A percentile compares a stretch with the other conserved stretches of the same genome.
phyloP scores from a whole-genome alignment of 768 basidiomycete genomes.

The Scleroderma bovista region DNA sequence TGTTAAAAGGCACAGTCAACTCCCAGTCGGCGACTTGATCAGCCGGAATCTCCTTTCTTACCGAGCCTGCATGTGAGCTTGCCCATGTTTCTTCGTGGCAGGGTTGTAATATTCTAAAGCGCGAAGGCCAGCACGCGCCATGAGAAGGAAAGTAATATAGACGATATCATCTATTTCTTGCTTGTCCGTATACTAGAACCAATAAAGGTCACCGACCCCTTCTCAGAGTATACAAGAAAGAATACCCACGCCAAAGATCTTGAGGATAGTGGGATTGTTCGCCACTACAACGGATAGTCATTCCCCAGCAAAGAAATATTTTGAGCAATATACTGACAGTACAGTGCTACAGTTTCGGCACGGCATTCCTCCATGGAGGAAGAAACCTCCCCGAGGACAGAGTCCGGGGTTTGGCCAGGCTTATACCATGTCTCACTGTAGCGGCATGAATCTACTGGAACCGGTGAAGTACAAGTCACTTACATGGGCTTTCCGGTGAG shows the following conservation, averaged over 20 bases:
- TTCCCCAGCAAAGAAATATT: background rate
- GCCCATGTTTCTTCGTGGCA: conserved; percentile 73
- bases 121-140: conserved; percentile 80
- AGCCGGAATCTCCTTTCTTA: conserved; percentile 25
- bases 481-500: conserved; percentile 74
- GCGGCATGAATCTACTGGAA: background rate
- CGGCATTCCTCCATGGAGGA: conserved; percentile 92
- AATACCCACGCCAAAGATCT: conserved; percentile 66
- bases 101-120: conserved; percentile 85
- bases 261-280: conserved; percentile 68
- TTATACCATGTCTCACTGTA: conserved; percentile 80
- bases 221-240: background rate
- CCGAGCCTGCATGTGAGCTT: conserved; percentile 91
- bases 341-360: conserved; percentile 84
- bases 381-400: conserved; percentile 81
- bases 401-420: conserved; percentile 76
- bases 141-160: conserved; percentile 74
- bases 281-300: conserved; percentile 42
- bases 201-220: background rate
- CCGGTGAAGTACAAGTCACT: conserved; percentile 12
- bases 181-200: conserved; percentile 53
- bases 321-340: conserved; percentile 43
- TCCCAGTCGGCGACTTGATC: background rate
- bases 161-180: conserved; percentile 74
- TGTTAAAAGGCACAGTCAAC: conserved; percentile 18